Conservation (phyloP, 2,329 filamentous ascomycete genomes). For the Colletotrichum lupini region DNA sequence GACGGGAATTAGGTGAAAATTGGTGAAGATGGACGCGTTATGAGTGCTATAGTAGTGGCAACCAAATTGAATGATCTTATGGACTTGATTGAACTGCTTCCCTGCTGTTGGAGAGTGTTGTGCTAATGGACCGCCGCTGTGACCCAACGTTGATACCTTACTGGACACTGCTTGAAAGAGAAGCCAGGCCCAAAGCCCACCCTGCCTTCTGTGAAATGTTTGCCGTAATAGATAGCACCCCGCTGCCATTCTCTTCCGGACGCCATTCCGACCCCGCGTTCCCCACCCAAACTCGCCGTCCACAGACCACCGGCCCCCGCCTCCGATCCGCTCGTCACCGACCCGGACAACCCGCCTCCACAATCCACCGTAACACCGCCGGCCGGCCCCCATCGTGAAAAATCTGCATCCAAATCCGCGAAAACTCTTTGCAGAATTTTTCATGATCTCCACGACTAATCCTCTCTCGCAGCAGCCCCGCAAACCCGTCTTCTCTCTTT, state of each 20-base stretch:
- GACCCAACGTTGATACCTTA: too few species aligned
- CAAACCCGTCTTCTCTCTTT: not conserved
- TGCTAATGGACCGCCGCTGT: too few species aligned
- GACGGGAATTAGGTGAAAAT: too few species aligned
- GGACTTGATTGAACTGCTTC: too few species aligned
- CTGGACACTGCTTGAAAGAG: too few species aligned
- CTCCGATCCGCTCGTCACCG: not conserved
- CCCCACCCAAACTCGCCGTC: not conserved
- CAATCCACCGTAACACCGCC: not conserved
- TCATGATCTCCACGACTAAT: not conserved
- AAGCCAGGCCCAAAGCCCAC: not conserved
- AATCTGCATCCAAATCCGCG: not conserved
- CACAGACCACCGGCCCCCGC: not conserved
- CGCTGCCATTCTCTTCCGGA: not conserved
- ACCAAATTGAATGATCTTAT: too few species aligned
- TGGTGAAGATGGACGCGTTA: too few species aligned
- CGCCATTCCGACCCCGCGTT: not conserved
- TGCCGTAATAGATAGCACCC: too few species aligned
- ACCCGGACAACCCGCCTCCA: not conserved
- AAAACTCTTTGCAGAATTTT: not conserved
- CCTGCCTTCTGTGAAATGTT: too few species aligned
- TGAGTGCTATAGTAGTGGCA: too few species aligned
- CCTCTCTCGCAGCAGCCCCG: not conserved
- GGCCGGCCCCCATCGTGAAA: not conserved
- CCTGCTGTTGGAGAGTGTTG: too few species aligned